Base-by-base conservation (phyloP, 768 basidiomycete genomes). In the Lactifluus rugatus region DNA sequence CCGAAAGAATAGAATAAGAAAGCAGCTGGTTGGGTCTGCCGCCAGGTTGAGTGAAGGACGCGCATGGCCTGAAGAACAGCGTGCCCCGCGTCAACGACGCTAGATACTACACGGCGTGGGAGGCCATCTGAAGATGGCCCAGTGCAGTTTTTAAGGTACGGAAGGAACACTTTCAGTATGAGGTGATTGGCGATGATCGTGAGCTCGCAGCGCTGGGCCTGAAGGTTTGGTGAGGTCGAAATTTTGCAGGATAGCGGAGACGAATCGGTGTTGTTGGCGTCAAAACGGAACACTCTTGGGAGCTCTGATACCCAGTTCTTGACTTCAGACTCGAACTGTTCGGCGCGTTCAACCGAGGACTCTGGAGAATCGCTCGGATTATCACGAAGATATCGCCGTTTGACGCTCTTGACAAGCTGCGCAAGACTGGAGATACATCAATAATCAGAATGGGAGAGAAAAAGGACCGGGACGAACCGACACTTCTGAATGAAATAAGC, bases 61-160 rank as follows among this genome's bases (percentile, higher is more conserved):
- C 72, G 73, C 41, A 75, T 72, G 0, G 84, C 80, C 56, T 75
- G 76, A 36, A 89, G 73, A 56, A 89, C 78, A 2, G 70, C 69
- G 64, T 87, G 85, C 10, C 86, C 85, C 1, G 89, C 86, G 53
- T 78, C 79, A 41, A 86, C 74, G 31, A 78, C 78, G 34, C 81
- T 80, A 37, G 79, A 74, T 14, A 77, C 75, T 1, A 82, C 83
- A 58, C 82, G 80, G 56, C 77, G 77, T 54, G 74, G 72, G 11
- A 74, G 67, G 54, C 70, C 66, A 52, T 70, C 56, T 59, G 64
- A 63, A 55, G 53, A 66, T 52, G 54, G 66, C 51, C 37, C 60
- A 36, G 58, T 66, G 65, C 47, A 60, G 42, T 64, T 62, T 62
- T 68, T 69, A 59, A 88, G 69, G 69, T 88, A 86, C 0, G 88